Evolutionary conservation across 1,284 basidiomycete genomes (phyloP), one percentile per base, ranked within the genome.

Genomic region (Cryptococcus neoformans): DNA sequence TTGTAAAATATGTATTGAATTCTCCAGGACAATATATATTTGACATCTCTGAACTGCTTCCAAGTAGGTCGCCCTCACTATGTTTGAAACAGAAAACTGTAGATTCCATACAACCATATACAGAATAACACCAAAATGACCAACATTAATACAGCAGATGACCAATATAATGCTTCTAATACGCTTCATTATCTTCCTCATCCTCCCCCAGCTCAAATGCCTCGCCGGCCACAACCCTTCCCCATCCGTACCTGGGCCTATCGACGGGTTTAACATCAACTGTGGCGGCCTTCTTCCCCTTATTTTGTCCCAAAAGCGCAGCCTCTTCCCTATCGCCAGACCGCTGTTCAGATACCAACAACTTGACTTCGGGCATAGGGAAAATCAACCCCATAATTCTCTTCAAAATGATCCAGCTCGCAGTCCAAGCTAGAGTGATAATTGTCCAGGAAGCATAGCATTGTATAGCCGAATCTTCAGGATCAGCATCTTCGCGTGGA

Each of bases 151-250:
- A 28, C 28, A 28, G 28, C 28, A 28, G 28, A 28, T 28, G 4
- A 28, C 28, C 28, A 28, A 28, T 28, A 4, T 28, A 28, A 28
- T 28, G 28, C 4, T 28, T 28, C 28, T 28, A 28, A 28, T 28
- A 28, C 49, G 44, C 37, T 28, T 51, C 42, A 6, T 39, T 42
- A 28, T 67, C 62, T 46, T 72, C 69, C 9, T 68, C 68, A 9
- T 62, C 68, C 12, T 59, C 62, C 3, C 67, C 70, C 53, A 73
- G 57, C 51, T 73, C 72, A 48, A 72, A 73, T 41, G 65, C 72
- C 53, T 70, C 70, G 1, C 70, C 70, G 51, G 72, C 72, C 7
- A 69, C 65, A 1, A 73, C 57, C 40, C 68, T 60, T 11, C 66
- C 65, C 55, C 62, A 69, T 37, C 65, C 60, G 37, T 67, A 62